phyloP scores from a whole-genome alignment of 352 stramenopile genomes.

The Pythium pyrilobum region DNA sequence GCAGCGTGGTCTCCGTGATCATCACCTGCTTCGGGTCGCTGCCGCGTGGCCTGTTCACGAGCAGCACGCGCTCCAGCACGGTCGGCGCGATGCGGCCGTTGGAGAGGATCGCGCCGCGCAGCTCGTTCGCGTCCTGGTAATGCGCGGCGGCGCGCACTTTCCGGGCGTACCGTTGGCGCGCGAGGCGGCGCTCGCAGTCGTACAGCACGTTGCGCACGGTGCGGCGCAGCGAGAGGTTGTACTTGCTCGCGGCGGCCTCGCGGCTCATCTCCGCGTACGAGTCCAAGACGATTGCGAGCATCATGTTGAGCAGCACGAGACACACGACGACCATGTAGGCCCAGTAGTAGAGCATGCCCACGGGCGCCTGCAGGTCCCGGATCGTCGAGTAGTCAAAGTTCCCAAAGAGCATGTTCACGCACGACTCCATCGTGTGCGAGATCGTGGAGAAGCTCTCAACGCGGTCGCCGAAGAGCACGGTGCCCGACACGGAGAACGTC shows the following conservation, averaged over 20 bases:
- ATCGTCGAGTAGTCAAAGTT: conserved; percentile 55
- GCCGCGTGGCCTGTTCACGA: not conserved
- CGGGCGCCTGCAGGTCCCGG: conserved; percentile 29
- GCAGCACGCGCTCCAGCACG: conserved; percentile 11
- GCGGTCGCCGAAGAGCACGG: conserved; percentile 51
- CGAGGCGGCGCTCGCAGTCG: conserved; percentile 7
- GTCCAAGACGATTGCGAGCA: conserved; percentile 63
- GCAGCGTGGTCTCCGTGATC: conserved; percentile 3
- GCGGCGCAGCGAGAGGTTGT: conserved; percentile 21
- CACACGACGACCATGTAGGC: conserved; percentile 56
- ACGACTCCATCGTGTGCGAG: conserved; percentile 35
- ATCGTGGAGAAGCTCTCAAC: conserved; percentile 44
- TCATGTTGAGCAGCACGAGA: conserved; percentile 68
- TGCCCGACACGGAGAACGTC: conserved; percentile 42
- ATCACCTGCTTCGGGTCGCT: not conserved
- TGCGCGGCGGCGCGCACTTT: not conserved
- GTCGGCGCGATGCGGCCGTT: conserved; percentile 12
- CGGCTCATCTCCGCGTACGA: conserved; percentile 45
- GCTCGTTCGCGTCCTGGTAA: not conserved
- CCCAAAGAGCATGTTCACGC: conserved; percentile 64
- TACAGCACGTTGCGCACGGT: conserved; percentile 25
- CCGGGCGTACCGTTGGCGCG: not conserved
- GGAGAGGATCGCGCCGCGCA: conserved; percentile 1
- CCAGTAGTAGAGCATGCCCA: conserved; percentile 65
- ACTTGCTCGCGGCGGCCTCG: conserved; percentile 22